These are phyloP conservation scores for Piromyces finnis DNA, from an alignment of 192 early-diverging fungal genomes.

Conservation along the genomic window DNA sequence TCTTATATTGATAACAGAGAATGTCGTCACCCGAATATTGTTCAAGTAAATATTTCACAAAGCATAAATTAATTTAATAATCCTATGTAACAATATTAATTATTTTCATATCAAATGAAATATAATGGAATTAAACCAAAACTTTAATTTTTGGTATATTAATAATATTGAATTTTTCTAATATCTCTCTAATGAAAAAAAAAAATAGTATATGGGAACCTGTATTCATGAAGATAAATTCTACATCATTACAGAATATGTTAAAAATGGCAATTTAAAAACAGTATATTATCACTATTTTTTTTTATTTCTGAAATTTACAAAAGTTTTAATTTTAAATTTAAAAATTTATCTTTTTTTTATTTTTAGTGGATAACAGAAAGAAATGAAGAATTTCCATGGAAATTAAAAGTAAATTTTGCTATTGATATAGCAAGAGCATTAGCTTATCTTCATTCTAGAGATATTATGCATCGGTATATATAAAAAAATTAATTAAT, in stretches of 20 bases:
- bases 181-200: too few species aligned
- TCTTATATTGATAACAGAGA: not conserved
- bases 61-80: too few species aligned
- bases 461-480: constrained; percentile 1
- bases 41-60: not conserved
- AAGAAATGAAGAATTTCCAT: not conserved
- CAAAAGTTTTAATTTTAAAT: too few species aligned
- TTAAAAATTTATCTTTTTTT: too few species aligned
- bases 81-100: too few species aligned
- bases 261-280: not conserved
- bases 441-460: not conserved
- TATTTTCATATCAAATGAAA: too few species aligned
- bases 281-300: not conserved
- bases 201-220: not conserved
- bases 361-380: not conserved
- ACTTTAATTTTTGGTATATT: too few species aligned
- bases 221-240: not conserved
- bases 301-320: too few species aligned
- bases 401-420: not conserved
- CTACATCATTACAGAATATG: not conserved
- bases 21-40: not conserved
- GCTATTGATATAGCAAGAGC: not conserved
- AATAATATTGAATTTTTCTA: too few species aligned
- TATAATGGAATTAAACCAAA: too few species aligned
- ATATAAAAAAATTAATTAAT: too few species aligned